These are phyloP conservation scores for Populus hybrid DNA, from an alignment of 441 rosid genomes.

Conservation along the genomic window DNA sequence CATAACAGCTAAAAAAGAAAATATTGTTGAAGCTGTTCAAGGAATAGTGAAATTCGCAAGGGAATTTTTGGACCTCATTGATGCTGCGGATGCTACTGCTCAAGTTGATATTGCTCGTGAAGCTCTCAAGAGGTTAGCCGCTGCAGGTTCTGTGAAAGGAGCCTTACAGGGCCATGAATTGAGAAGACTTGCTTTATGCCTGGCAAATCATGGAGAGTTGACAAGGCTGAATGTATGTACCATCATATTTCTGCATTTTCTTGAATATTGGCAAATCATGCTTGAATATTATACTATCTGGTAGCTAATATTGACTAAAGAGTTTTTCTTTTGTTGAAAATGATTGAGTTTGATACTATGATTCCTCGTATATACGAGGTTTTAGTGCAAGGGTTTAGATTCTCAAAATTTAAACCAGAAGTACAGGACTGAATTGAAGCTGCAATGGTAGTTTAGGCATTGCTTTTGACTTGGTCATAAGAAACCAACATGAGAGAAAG, in stretches of 20 bases:
- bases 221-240: conserved; percentile 78
- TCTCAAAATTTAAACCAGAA: too few relatives aligned
- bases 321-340: too few relatives aligned
- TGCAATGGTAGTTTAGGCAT: not conserved
- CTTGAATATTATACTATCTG: not conserved
- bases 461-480: not conserved
- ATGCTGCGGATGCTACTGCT: conserved; percentile 99
- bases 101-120: conserved; percentile 90
- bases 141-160: conserved; percentile 96
- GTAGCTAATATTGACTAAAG: too few relatives aligned
- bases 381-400: too few relatives aligned
- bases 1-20: conserved; percentile 80
- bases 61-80: conserved; percentile 96
- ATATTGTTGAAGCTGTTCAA: conserved; percentile 88
- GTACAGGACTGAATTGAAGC: not conserved
- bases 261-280: conserved; percentile 1
- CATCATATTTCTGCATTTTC: conserved; percentile 1
- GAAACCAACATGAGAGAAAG: too few relatives aligned
- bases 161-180: conserved; percentile 86
- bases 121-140: conserved; percentile 92
- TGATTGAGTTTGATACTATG: not conserved
- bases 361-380: not conserved
- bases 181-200: conserved; percentile 93
- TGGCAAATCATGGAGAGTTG: conserved; percentile 97
- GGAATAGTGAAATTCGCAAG: conserved; percentile 88